These are phyloP conservation scores for Austropuccinia psidii DNA, from an alignment of 1,284 basidiomycete species.

Conservation along the genomic window DNA sequence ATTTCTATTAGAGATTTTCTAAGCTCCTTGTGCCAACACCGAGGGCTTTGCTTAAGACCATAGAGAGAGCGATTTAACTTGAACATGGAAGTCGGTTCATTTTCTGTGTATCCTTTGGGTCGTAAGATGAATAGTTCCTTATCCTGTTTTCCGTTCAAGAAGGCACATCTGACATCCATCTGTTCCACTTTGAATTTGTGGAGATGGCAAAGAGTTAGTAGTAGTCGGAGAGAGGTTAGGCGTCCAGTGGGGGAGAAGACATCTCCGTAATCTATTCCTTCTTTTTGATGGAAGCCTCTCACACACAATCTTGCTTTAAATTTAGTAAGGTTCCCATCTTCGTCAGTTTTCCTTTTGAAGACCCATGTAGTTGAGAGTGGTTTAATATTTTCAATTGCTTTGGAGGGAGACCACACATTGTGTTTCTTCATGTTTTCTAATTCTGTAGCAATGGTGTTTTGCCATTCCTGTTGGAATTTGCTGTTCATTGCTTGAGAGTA, in stretches of 20 bases:
- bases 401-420: background rate
- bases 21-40: background rate
- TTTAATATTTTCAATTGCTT: background rate
- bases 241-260: background rate
- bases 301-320: conserved; percentile 13
- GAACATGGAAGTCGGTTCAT: background rate
- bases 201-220: background rate
- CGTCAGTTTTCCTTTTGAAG: no score
- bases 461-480: background rate
- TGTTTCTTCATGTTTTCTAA: background rate
- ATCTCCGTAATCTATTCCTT: conserved; percentile 3
- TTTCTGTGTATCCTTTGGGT: background rate
- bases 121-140: background rate
- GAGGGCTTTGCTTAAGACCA: background rate
- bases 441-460: background rate
- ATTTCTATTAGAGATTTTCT: background rate
- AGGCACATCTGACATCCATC: background rate
- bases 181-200: background rate
- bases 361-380: background rate
- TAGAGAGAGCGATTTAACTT: background rate
- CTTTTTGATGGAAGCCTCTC: background rate
- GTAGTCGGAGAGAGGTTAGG: background rate
- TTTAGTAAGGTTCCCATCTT: background rate
- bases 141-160: background rate
- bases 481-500: background rate